Base-by-base conservation (phyloP, 2,329 filamentous ascomycete species). In the Sclerotinia sclerotiorum region DNA sequence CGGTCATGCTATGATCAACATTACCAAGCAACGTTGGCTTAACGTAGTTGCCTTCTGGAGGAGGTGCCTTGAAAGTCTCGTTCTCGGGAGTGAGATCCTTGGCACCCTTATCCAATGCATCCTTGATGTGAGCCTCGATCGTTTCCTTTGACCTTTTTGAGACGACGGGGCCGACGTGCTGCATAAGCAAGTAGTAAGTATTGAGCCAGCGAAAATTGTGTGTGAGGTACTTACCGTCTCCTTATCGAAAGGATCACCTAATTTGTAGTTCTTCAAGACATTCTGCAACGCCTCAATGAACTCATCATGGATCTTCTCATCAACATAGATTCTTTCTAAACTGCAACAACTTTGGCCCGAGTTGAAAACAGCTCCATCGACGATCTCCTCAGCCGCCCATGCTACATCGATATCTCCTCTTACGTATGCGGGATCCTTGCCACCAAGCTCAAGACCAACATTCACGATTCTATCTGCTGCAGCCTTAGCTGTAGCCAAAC, bases 301-400 rank as follows among this genome's bases (percentile, higher is more conserved):
- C 17, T 86, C 81, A 75, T 97, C 93, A 78, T 97, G 88, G 62
- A 98, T 87, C 74, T 87, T 88, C 76, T 91, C 90, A 75, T 95
- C 88, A 6, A 98, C 94, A 76, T 98, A 98, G 27, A 98, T 88
- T 46, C 94, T 86, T 81, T 98, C 94, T 66, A 98, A 84, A 32
- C 93, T 91, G 80, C 94, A 98, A 83, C 94, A 98, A 78, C 93
- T 97, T 82, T 98, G 94, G n/a, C 94, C 94, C 64, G 94, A 97
- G 82, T 98, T 98, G 84, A 98, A 98, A 68, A 98, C 84, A n/a
- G 93, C 90, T 27, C 94, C 94, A 74, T 98, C 94, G 19, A 98
- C 93, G 75, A 98, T 95, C 80, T 97, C 93, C 73, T 91, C 93
- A 0, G 94, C 94, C 0, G 90, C 94, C 94, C 94, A 97, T 60